These are phyloP conservation scores for Lipomyces oligophaga DNA, from an alignment of 805 yeast genomes.

Conservation along the genomic window DNA sequence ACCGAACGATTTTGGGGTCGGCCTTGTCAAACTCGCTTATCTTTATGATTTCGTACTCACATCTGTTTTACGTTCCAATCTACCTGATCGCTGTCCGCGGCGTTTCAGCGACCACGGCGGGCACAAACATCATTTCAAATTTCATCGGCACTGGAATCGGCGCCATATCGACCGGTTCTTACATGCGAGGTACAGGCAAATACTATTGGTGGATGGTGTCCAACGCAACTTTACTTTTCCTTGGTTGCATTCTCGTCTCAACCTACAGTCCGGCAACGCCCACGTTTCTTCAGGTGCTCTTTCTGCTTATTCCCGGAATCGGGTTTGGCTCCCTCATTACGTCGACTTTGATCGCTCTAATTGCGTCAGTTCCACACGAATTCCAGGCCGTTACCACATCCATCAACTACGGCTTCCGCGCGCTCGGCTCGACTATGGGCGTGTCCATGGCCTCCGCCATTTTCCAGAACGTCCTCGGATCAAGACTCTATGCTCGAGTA, in stretches of 20 bases:
- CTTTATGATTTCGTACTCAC: conserved; percentile 63
- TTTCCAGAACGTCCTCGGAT: conserved; percentile 50
- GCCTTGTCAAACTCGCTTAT: conserved; percentile 66
- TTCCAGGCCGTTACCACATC: conserved; percentile 85
- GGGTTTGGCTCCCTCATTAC: conserved; percentile 68
- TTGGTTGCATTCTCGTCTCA: conserved; percentile 46
- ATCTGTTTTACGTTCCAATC: conserved; percentile 67
- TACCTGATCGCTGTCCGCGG: conserved; percentile 55
- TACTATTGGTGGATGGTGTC: conserved; percentile 50
- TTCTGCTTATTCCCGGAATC: conserved; percentile 54
- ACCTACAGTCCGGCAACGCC: conserved; percentile 30
- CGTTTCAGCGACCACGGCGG: conserved; percentile 53
- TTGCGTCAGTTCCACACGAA: conserved; percentile 65
- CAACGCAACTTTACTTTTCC: conserved; percentile 44
- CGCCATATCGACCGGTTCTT: conserved; percentile 61
- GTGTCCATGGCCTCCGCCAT: conserved; percentile 66
- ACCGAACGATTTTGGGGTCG: conserved; percentile 60
- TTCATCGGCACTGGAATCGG: conserved; percentile 67
- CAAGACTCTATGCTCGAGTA: conserved; percentile 34
- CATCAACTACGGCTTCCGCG: conserved; percentile 81
- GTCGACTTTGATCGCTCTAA: conserved; percentile 66
- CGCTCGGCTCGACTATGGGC: conserved; percentile 83
- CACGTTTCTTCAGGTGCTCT: conserved; percentile 42
- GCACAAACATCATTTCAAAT: conserved; percentile 49
- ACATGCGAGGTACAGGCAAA: conserved; percentile 64